A percentile compares a stretch with the other conserved stretches of the same genome.
Conservation (phyloP, 2,329 filamentous ascomycete genomes). For the Rutstroemia sydowiana region DNA sequence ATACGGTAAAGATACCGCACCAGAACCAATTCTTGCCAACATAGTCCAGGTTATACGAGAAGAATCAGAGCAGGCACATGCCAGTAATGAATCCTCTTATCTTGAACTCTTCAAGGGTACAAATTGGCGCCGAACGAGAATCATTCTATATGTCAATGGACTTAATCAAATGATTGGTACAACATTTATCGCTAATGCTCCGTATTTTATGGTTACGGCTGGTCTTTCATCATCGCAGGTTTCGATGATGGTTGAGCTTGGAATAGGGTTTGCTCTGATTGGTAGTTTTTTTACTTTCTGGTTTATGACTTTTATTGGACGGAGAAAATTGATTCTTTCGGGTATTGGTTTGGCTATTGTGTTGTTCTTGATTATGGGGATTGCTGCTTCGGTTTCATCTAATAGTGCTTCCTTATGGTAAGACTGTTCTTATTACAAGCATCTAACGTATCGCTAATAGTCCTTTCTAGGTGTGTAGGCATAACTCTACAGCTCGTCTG, state of each 20-base stretch:
- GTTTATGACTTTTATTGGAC: constrained; percentile 2
- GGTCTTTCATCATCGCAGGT: neutral
- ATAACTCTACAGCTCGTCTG: neutral
- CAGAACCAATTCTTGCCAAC: neutral
- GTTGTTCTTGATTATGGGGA: neutral
- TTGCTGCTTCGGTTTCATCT: neutral
- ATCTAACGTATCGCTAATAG: neutral
- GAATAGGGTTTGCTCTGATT: constrained; percentile 1
- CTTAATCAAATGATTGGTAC: constrained; percentile 4
- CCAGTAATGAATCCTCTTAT: neutral
- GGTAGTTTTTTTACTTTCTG: neutral
- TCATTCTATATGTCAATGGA: neutral
- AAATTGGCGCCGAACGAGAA: constrained; percentile 2
- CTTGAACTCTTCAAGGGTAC: constrained; percentile 1
- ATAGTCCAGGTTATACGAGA: neutral
- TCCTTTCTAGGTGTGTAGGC: neutral
- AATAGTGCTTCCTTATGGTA: neutral
- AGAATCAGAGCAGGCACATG: neutral
- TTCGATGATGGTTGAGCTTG: constrained; percentile 3
- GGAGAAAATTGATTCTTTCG: neutral
- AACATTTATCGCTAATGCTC: constrained; percentile 1
- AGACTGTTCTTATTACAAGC: neutral
- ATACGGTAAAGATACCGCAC: neutral
- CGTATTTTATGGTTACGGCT: neutral
- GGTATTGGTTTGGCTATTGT: neutral